Evolutionary conservation across 164 flowering plant genomes (phyloP), one percentile per base, ranked within the genome.

Genomic region (Aristolochia contorta): DNA sequence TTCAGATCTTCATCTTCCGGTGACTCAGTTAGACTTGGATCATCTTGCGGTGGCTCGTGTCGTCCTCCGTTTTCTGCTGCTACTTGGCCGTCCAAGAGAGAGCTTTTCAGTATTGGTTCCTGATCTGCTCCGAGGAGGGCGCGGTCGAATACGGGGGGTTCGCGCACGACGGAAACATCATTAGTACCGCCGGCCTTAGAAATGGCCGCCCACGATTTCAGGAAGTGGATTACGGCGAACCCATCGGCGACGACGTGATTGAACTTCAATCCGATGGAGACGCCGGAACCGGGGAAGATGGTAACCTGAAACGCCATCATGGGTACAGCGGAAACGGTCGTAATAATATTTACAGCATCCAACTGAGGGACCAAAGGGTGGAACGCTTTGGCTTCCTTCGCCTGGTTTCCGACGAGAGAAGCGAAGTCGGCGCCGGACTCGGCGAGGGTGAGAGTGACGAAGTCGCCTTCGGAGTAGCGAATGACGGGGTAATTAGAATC

Each of bases 391-490:
- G 24, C 56, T 30, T 58, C 63, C 23, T 32, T 51, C 6, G 64
- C 12, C 23, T 46, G 53, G 58, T 65, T 23, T 2, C 21, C 24
- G 4, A 33, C 15, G 49, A 65, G 49, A 0, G 27, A n/a, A 30
- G 54, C 27, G 57, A 64, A 69, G 24, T 64, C 60, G 19, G 24
- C 43, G 47, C 47, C 47, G 22, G 63, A 63, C 56, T 68, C 71
- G 18, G 63, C 67, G 5, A 68, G 32, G 19, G 69, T 63, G 0
- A 80, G 23, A 0, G 70, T 12, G 51, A 79, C 64, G 2, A 74
- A 70, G 54, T 79, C 77, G 1, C 75, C 77, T 7, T 64, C 64
- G 23, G 10, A 16, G 69, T 64, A 78, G 37, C 58, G 45, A 47
- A 79, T 41, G n/a, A 4, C 24, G 23, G 30, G 30, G 30, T 27